Evolutionary conservation across 305 asterid genomes (phyloP).

Genomic region (Fraxinus dipetala): DNA sequence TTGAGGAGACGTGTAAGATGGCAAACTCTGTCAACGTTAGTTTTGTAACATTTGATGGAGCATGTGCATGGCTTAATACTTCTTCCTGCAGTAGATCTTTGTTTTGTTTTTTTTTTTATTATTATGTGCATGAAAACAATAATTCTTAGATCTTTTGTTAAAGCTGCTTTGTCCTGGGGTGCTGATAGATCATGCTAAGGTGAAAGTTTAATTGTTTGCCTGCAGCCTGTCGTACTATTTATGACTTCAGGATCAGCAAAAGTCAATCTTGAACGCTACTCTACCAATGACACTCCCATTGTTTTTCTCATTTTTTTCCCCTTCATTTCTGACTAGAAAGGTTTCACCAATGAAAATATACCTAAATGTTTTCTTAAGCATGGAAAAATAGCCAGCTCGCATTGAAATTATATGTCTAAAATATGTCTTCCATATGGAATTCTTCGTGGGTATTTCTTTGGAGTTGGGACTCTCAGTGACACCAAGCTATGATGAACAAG

Average conservation of each 20-base stretch:
- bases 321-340: background rate
- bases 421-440: background rate
- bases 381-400: background rate
- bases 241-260: constrained; percentile 11
- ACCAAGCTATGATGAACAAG: background rate
- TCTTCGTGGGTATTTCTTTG: background rate
- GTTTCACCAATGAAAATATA: background rate
- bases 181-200: constrained; percentile 16
- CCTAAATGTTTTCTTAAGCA: background rate
- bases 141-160: constrained; percentile 5
- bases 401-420: background rate
- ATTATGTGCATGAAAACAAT: constrained; percentile 11
- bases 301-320: background rate
- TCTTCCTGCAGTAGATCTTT: constrained; percentile 8
- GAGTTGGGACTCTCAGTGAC: background rate
- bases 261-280: constrained; percentile 6
- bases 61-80: background rate
- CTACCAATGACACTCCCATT: background rate
- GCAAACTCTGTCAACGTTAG: constrained; percentile 20
- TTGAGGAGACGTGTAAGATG: constrained; percentile 83
- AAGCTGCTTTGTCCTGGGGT: constrained; percentile 2
- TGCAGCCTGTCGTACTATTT: background rate
- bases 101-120: constrained; percentile 2
- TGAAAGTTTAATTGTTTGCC: constrained; percentile 15
- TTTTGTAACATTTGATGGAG: constrained; percentile 16